Percentiles rank a stretch among this genome's conserved stretches.
These are phyloP conservation scores for Penicillium thymicola DNA, from an alignment of 2,329 filamentous ascomycete species.

Conservation along the genomic window DNA sequence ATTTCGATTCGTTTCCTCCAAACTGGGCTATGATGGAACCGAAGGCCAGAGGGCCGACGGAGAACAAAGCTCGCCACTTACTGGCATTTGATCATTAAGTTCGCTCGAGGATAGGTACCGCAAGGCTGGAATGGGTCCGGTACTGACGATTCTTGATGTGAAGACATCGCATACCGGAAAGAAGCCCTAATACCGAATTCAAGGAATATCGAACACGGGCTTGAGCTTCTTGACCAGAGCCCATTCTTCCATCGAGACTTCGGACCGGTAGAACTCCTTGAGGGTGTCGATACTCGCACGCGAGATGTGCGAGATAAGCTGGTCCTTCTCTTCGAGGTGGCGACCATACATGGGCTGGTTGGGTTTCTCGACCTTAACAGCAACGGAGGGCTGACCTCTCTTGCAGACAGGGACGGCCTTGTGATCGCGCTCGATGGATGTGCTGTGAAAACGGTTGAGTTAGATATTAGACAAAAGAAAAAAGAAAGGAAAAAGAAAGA, in stretches of 20 bases:
- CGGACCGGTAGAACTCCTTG: conserved; percentile 89
- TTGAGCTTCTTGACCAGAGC: conserved; percentile 91
- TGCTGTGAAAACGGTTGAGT: conserved; percentile 50
- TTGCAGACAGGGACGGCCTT: conserved; percentile 91
- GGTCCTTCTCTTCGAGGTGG: conserved; percentile 88
- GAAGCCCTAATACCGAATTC: conserved; percentile 27
- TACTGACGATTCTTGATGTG: neutral
- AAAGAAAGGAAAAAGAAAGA: neutral
- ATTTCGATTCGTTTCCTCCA: conserved; percentile 10
- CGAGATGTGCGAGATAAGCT: conserved; percentile 82
- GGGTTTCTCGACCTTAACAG: conserved; percentile 91
- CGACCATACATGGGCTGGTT: conserved; percentile 93
- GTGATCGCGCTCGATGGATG: conserved; percentile 95
- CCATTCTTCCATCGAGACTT: conserved; percentile 93
- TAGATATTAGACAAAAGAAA: conserved; percentile 12
- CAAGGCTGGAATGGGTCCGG: conserved; percentile 7
- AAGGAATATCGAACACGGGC: conserved; percentile 83
- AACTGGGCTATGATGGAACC: conserved; percentile 5
- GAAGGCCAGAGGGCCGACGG: conserved; percentile 3
- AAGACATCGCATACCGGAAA: conserved; percentile 1
- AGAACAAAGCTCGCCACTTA: conserved; percentile 8
- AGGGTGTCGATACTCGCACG: conserved; percentile 87
- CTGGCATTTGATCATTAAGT: conserved; percentile 3
- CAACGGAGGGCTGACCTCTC: conserved; percentile 94
- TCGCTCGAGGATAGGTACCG: conserved; percentile 4